These are phyloP conservation scores for Perkinsus marinus DNA, from an alignment of 169 alveolate genomes.

Conservation along the genomic window DNA sequence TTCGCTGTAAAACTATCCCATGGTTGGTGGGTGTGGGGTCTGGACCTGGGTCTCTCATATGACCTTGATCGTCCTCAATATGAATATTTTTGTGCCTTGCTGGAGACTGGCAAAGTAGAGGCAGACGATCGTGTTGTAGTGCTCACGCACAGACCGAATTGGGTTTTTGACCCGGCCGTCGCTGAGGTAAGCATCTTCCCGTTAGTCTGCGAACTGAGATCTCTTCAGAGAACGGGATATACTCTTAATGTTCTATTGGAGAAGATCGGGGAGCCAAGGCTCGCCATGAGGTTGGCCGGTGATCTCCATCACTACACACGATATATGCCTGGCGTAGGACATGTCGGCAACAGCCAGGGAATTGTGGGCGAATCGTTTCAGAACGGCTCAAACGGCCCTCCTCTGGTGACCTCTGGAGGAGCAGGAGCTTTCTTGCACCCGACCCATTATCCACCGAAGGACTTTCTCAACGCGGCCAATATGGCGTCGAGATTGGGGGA, in stretches of 20 bases:
- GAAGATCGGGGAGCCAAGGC: background rate
- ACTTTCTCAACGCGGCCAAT: background rate
- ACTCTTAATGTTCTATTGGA: background rate
- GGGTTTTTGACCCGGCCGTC: background rate
- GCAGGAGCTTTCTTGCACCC: conserved; percentile 9
- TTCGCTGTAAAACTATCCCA: background rate
- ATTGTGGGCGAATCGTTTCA: background rate
- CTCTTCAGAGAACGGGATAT: background rate
- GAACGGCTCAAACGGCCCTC: background rate
- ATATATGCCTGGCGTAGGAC: background rate
- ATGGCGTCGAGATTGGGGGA: background rate
- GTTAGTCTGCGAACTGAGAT: background rate
- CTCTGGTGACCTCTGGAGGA: conserved; percentile 1
- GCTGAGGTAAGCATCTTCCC: background rate
- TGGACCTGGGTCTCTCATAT: background rate
- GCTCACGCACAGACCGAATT: background rate
- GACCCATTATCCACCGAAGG: background rate
- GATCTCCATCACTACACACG: conserved; percentile 5
- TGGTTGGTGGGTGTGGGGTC: conserved; percentile 2
- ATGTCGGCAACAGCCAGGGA: too few species aligned
- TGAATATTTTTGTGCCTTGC: background rate
- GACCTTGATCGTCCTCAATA: background rate
- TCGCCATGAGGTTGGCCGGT: conserved; percentile 4
- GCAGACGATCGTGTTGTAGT: background rate
- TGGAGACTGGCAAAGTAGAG: background rate